Evolutionary conservation across 2,329 filamentous ascomycete species (phyloP), one percentile per base, ranked within the genome.

Genomic region (Botrytis sinoallii): DNA sequence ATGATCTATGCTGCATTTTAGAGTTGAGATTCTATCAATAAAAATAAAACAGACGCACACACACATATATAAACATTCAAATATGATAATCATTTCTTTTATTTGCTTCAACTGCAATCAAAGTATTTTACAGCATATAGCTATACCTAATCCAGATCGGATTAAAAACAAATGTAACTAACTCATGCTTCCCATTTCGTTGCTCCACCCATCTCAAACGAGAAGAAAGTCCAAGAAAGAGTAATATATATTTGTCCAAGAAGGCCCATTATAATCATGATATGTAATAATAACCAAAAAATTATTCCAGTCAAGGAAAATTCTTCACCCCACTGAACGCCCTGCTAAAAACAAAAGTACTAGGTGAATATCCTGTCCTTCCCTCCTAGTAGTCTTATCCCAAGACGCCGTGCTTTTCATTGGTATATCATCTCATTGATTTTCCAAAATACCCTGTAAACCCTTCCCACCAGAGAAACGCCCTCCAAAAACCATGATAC

Each of bases 321-420:
- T 9, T 8, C 38, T 69, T 57, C 32, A 57, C 44, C 59, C 38
- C 59, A 38, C 38, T 14, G 25, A 70, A 73, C 64, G 64, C 64
- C 71, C 48, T 70, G 40, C 40, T 74, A 74, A 61, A 55, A 38
- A 40, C 55, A 74, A 74, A 59, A 66, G 32, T 63, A 63, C 52
- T 61, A 32, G 57, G 44, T 32, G 32, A 42, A 70, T 48, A 63
- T 70, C 70, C 68, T 61, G 32, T 72, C 42, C 63, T 42, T 72
- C 59, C 70, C 48, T 16, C 61, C n/a, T 61, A 40, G 25, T 68
- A 73, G 64, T 52, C 66, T 60, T 57, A 38, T 46, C 55, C 64
- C 55, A 66, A 64, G 73, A 75, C 75, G 74, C 75, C 75, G 74
- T 72, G 75, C 75, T 75, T 76, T 76, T 76, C 65, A n/a, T 72